Percentiles rank a stretch among this genome's conserved stretches.
Conservation (phyloP, 148 eudicot genomes). For the Vaccinium macrocarpon region DNA sequence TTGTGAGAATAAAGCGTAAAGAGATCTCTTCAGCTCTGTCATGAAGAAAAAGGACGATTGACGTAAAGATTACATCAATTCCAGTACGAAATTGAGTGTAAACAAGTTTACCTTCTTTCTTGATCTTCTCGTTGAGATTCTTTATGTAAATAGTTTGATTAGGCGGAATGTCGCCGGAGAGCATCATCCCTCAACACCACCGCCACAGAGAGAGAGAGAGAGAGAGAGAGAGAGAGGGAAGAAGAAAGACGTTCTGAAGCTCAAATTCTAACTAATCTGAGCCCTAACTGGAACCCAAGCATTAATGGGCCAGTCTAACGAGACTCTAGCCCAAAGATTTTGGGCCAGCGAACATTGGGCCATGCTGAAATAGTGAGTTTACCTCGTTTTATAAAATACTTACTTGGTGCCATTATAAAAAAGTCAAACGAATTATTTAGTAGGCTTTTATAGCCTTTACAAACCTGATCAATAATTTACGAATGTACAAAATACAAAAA, state of each 20-base stretch:
- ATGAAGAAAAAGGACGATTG: not conserved
- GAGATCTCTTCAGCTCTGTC: slow-evolving; percentile 91
- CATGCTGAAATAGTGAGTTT: not conserved
- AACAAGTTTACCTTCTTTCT: slow-evolving; percentile 24
- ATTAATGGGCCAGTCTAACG: not conserved
- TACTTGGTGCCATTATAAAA: too few relatives aligned
- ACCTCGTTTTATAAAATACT: not conserved
- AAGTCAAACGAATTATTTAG: too few relatives aligned
- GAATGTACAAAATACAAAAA: too few relatives aligned
- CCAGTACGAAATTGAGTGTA: not conserved
- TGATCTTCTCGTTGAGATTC: slow-evolving; percentile 29
- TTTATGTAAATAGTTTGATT: slow-evolving; percentile 24
- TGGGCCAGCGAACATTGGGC: not conserved
- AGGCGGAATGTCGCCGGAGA: slow-evolving; percentile 25
- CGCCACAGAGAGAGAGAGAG: not conserved
- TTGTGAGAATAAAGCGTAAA: slow-evolving; percentile 92
- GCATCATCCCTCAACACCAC: slow-evolving; percentile 11
- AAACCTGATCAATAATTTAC: too few relatives aligned
- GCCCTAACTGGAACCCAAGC: not conserved
- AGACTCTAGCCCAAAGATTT: not conserved
- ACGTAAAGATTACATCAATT: not conserved
- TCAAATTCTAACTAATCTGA: not conserved
- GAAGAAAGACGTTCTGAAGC: not conserved
- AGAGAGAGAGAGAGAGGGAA: not conserved
- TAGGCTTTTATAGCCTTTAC: too few relatives aligned